A percentile compares a stretch with the other conserved stretches of the same genome.
phyloP scores from a whole-genome alignment of 345 rosid genomes.

The Physaria fendleri region DNA sequence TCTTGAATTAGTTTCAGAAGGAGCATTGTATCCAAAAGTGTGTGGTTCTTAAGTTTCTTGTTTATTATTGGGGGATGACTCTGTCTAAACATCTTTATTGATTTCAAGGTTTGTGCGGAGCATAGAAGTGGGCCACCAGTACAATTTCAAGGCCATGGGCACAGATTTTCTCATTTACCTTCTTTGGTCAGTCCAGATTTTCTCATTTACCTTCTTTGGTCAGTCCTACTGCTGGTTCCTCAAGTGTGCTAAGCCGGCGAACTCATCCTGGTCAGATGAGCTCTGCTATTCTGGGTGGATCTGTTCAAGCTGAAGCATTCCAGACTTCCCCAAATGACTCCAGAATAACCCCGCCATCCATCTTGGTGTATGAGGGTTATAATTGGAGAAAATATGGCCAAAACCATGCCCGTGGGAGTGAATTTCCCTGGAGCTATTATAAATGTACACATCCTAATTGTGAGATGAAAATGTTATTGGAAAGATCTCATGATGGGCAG shows the following conservation, averaged over 20 bases:
- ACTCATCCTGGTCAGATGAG: too few species aligned
- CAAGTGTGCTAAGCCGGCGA: too few species aligned
- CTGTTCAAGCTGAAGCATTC: slow-evolving; percentile 52
- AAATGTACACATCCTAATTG: slow-evolving; percentile 97
- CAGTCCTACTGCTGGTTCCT: too few species aligned
- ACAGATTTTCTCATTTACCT: slow-evolving; percentile 39
- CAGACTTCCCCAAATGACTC: slow-evolving; percentile 46
- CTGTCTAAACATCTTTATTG: too few species aligned
- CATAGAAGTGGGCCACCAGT: slow-evolving; percentile 46
- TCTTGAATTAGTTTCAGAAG: too few species aligned
- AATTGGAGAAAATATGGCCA: slow-evolving; percentile 98
- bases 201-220: too few species aligned
- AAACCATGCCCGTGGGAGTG: slow-evolving; percentile 94
- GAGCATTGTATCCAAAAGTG: too few species aligned
- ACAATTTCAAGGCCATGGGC: too few species aligned
- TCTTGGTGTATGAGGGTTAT: slow-evolving; percentile 78
- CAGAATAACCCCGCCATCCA: slow-evolving; percentile 41
- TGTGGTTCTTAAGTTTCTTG: too few species aligned
- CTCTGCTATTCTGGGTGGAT: slow-evolving; percentile 40
- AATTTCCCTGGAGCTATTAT: slow-evolving; percentile 94
- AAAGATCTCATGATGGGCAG: slow-evolving; percentile 80
- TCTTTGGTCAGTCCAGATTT: too few species aligned
- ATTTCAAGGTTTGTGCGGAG: slow-evolving; percentile 72
- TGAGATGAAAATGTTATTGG: slow-evolving; percentile 91
- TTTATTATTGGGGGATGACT: too few species aligned